Percentiles rank a stretch among this genome's conserved stretches.
Conservation (phyloP, 805 yeast species). For the Cyberlindnera americana region DNA sequence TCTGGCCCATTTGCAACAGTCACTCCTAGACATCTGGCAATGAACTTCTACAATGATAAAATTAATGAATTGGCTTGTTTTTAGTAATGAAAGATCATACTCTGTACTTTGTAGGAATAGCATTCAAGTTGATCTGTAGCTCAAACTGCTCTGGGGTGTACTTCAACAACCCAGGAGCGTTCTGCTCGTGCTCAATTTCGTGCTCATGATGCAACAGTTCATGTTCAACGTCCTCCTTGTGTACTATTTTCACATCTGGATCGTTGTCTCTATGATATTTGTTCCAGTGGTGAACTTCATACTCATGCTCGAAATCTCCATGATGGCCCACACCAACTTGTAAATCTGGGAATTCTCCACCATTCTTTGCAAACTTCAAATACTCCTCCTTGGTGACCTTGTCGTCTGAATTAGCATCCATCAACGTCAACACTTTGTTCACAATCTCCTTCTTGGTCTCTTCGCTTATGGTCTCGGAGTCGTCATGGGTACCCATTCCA, state of each 20-base stretch:
- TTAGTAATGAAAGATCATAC: conserved; percentile 1
- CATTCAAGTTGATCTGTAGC: conserved; percentile 32
- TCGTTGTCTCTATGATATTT: conserved; percentile 71
- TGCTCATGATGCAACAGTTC: conserved; percentile 38
- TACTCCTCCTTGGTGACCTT: conserved; percentile 67
- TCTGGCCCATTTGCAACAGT: conserved; percentile 36
- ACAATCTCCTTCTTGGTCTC: conserved; percentile 53
- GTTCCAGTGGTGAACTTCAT: conserved; percentile 94
- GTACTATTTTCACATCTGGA: conserved; percentile 77
- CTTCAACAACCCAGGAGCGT: conserved; percentile 39
- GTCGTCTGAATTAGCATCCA: conserved; percentile 68
- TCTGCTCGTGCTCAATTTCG: conserved; percentile 82
- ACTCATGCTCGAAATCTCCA: conserved; percentile 88
- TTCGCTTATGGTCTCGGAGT: conserved; percentile 54
- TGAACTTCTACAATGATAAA: not conserved
- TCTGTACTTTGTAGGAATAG: conserved; percentile 37
- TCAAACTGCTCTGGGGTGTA: conserved; percentile 38
- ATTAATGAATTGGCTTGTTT: too few species aligned
- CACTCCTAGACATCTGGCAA: conserved; percentile 18
- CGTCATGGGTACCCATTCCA: conserved; percentile 80
- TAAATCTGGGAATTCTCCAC: conserved; percentile 83
- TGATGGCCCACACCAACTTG: conserved; percentile 95
- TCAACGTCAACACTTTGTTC: conserved; percentile 47
- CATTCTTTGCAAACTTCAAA: conserved; percentile 52
- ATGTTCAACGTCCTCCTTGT: conserved; percentile 82